phyloP scores from a whole-genome alignment of 257 asterid species.

The Solanum tarapatanum region DNA sequence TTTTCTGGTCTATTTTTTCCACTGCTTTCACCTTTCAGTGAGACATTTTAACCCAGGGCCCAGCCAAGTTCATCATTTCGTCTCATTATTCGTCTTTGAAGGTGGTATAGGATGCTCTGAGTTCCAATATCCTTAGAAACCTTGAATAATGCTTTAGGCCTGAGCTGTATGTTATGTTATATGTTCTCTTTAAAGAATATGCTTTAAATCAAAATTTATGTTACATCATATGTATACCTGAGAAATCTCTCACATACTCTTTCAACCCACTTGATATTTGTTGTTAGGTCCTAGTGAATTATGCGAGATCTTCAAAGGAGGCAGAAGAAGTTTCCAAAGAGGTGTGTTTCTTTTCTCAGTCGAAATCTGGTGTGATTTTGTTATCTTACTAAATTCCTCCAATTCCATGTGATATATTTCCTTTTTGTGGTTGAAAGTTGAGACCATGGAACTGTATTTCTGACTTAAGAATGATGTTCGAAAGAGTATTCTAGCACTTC shows the following conservation, averaged over 20 bases:
- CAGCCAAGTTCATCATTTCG: not conserved
- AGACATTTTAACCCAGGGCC: not conserved
- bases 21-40: not conserved
- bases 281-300: slow-evolving; percentile 81
- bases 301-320: slow-evolving; percentile 90
- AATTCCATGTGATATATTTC: not conserved
- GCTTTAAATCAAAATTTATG: not conserved
- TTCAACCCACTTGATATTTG: not conserved
- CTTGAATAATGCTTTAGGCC: not conserved
- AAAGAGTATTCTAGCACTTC: not conserved
- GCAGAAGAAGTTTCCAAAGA: slow-evolving; percentile 78
- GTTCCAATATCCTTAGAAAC: not conserved
- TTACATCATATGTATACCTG: not conserved
- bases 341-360: slow-evolving; percentile 9
- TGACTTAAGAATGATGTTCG: not conserved
- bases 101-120: not conserved
- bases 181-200: not conserved
- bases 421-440: not conserved
- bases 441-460: not conserved
- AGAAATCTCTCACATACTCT: not conserved
- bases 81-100: not conserved
- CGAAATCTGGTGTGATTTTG: not conserved
- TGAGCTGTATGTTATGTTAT: not conserved
- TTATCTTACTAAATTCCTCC: not conserved
- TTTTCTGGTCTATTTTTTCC: not conserved